phyloP scores from a whole-genome alignment of 2,329 filamentous ascomycete genomes.

The Tolypocladium ophioglossoides region DNA sequence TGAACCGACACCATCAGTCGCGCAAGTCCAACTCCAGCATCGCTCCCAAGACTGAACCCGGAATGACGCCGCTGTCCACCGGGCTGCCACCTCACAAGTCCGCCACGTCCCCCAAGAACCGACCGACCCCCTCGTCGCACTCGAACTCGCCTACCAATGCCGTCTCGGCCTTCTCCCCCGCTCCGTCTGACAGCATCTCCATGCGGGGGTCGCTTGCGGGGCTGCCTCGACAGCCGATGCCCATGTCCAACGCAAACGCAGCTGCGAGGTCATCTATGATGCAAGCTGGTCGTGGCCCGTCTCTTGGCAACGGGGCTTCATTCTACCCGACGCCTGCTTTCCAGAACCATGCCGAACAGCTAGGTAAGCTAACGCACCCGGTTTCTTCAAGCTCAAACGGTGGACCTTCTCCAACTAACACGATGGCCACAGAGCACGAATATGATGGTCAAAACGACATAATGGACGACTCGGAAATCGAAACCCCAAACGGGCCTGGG shows the following conservation, averaged over 20 bases:
- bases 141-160: constrained; percentile 44
- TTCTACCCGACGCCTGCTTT: constrained; percentile 78
- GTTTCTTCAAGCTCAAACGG: not conserved
- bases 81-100: constrained; percentile 42
- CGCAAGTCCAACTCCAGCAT: constrained; percentile 64
- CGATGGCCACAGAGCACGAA: constrained; percentile 71
- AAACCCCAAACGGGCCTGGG: constrained; percentile 53
- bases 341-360: constrained; percentile 88
- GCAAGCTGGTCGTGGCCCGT: constrained; percentile 24
- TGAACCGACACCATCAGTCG: constrained; percentile 69
- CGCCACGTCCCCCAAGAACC: constrained; percentile 55
- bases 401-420: constrained; percentile 8
- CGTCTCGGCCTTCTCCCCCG: constrained; percentile 31
- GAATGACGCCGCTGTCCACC: constrained; percentile 32
- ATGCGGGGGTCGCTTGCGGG: constrained; percentile 28
- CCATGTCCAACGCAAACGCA: constrained; percentile 14
- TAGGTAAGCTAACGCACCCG: constrained; percentile 58
- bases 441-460: constrained; percentile 87
- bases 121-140: constrained; percentile 77
- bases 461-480: constrained; percentile 71
- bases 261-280: constrained; percentile 21
- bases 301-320: constrained; percentile 28
- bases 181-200: constrained; percentile 35
- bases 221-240: constrained; percentile 20
- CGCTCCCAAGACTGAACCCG: constrained; percentile 60